Conservation (phyloP, 805 yeast genomes). For the Lipomyces spencermartinsiae region DNA sequence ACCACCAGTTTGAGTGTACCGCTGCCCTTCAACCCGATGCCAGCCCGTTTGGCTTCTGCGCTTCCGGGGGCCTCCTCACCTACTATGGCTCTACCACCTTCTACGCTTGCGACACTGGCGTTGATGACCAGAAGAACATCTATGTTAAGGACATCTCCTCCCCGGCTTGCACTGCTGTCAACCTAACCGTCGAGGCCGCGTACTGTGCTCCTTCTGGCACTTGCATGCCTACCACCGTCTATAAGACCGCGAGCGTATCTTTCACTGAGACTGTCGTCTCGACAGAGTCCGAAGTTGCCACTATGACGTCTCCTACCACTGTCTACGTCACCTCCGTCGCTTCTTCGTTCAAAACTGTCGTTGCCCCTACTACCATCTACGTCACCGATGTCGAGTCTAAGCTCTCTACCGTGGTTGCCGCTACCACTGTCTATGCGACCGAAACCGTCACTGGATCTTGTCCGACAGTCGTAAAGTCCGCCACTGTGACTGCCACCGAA, state of each 20-base stretch:
- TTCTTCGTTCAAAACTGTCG: slow-evolving; percentile 6
- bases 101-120: slow-evolving; percentile 39
- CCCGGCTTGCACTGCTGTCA: slow-evolving; percentile 32
- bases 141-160: slow-evolving; percentile 34
- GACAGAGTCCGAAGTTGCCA: background rate
- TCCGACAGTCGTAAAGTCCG: slow-evolving; percentile 27
- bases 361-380: slow-evolving; percentile 15
- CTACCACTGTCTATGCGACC: slow-evolving; percentile 20
- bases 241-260: slow-evolving; percentile 17
- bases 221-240: slow-evolving; percentile 29
- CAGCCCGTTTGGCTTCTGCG: slow-evolving; percentile 36
- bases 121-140: slow-evolving; percentile 33
- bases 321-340: slow-evolving; percentile 10
- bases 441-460: slow-evolving; percentile 33
- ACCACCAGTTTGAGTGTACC: slow-evolving; percentile 38
- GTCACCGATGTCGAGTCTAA: slow-evolving; percentile 1
- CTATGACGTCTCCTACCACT: slow-evolving; percentile 14
- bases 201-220: slow-evolving; percentile 25
- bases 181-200: slow-evolving; percentile 22
- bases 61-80: slow-evolving; percentile 25
- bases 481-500: slow-evolving; percentile 29
- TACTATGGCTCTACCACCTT: slow-evolving; percentile 35
- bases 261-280: slow-evolving; percentile 11
- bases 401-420: slow-evolving; percentile 3
- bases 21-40: slow-evolving; percentile 37